Base-by-base conservation (phyloP, 257 asterid species). In the Gentiana dahurica region DNA sequence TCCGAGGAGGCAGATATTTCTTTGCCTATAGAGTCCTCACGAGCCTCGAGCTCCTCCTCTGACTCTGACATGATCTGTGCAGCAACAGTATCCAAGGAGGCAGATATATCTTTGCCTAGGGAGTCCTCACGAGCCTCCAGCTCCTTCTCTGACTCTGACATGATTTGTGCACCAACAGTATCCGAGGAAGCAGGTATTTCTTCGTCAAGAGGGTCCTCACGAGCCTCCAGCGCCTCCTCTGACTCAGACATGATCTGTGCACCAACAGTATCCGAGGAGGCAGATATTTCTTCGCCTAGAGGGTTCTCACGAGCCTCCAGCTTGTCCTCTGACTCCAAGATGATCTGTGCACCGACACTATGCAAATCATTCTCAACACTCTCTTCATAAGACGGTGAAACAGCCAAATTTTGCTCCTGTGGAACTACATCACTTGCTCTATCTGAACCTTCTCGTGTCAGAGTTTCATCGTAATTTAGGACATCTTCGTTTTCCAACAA, bases 1-100 rank as follows among this genome's bases (percentile, higher is more conserved):
- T 46, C 68, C 4, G 56, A 60, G 5, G 57, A 60, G 59, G 62
- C 9, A 34, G 48, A 56, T 24, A 57, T 45, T 45, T 61, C 77
- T 51, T 43, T 53, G 48, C 13, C 49, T 49, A 75, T 67, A 61
- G 51, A 52, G 44, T 57, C 78, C 15, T 52, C 45, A 37, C 57
- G 70, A 53, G 59, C 62, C 61, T 74, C 70, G 49, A 56, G 60
- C 59, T 60, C 71, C 33, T 63, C 73, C 47, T 68, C 68, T 12
- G 53, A 62, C 55, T 68, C 77, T 4, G 59, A 41, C 34, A 59
- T 64, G 47, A 43, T 45, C 68, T 46, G 65, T 54, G 62, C 68
- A 60, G 71, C 82, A 49, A 65, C 63, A 58, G 65, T 65, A 24
- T 24, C 24, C 24, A 24, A 65, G 45, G 78, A 65, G 71, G 71